A percentile compares a stretch with the other conserved stretches of the same genome.
Conservation (phyloP, 2,329 filamentous ascomycete genomes). For the Corynespora cassiicola region DNA sequence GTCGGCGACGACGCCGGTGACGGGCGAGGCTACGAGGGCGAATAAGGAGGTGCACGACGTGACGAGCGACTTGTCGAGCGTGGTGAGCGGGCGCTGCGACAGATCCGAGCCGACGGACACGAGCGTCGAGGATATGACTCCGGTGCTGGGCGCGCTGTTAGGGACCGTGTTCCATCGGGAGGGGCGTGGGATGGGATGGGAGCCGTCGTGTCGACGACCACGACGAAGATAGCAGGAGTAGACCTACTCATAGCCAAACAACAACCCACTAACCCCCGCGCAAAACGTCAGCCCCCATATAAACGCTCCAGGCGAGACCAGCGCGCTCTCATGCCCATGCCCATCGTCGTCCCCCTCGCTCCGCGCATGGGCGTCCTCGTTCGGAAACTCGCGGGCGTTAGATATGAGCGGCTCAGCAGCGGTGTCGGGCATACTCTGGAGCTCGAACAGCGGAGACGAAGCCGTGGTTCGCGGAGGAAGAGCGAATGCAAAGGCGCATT, state of each 20-base stretch:
- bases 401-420: conserved; percentile 42
- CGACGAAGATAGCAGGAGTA: conserved; percentile 1
- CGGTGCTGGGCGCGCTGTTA: no score
- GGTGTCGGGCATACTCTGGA: conserved; percentile 35
- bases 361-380: conserved; percentile 6
- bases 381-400: conserved; percentile 14
- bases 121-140: conserved; percentile 67
- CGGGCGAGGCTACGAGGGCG: conserved; percentile 62
- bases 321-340: conserved; percentile 36
- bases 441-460: conserved; percentile 25
- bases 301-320: conserved; percentile 48
- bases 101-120: conserved; percentile 62
- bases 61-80: conserved; percentile 64
- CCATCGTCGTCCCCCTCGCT: conserved; percentile 18
- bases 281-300: conserved; percentile 64
- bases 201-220: background rate
- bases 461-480: no score
- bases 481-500: no score
- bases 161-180: no score
- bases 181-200: background rate
- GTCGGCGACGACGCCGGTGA: conserved; percentile 69
- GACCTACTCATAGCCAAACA: conserved; percentile 67
- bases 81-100: conserved; percentile 56
- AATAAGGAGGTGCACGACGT: conserved; percentile 65
- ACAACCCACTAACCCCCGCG: conserved; percentile 63